Base-by-base conservation (phyloP, 164 flowering plant genomes). In the Vitis amurensis region DNA sequence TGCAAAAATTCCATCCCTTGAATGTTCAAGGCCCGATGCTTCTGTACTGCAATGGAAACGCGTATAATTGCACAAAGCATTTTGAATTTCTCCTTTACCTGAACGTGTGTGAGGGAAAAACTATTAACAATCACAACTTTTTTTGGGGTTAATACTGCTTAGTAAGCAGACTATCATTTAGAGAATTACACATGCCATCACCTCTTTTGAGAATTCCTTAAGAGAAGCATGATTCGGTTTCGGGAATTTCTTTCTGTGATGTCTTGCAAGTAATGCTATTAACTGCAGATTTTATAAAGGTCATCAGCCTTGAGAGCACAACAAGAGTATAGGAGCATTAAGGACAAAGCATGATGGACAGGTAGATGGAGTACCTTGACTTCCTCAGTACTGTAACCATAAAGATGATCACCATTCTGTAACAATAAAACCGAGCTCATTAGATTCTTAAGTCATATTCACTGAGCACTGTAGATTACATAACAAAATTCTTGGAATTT, bases 221-320 rank as follows among this genome's bases (percentile, higher is more conserved):
- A 87, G 72, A 66, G 80, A 70, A 66, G 55, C 19, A 50, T 71
- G 77, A 68, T 73, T 78, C 53, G 27, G 17, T 55, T 67, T 83
- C 16, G 93, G 93, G 57, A 86, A 84, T 72, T 86, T 88, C 80
- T 91, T 91, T 77, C 88, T 80, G 59, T 91, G 96, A 77, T 84
- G 76, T 72, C 84, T 86, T 59, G 75, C 83, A 61, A 91, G 90
- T 50, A 86, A 73, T 8, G 88, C 91, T 57, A 89, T 87, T 13
- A 91, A 59, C 96, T 89, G 90, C 59, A 71, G 74, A 71, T 17
- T 44, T 11, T 37, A 6, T 14, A 52, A 58, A 13, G 15, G 11
- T 58, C 16, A 62, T 71, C 57, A 68, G 71, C 49, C 70, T 16
- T 57, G 14, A 44, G 29, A 50, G 50, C 61, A 58, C 55, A 16